Base-by-base conservation (phyloP, 2,329 filamentous ascomycete species). In the Colletotrichum sp. region DNA sequence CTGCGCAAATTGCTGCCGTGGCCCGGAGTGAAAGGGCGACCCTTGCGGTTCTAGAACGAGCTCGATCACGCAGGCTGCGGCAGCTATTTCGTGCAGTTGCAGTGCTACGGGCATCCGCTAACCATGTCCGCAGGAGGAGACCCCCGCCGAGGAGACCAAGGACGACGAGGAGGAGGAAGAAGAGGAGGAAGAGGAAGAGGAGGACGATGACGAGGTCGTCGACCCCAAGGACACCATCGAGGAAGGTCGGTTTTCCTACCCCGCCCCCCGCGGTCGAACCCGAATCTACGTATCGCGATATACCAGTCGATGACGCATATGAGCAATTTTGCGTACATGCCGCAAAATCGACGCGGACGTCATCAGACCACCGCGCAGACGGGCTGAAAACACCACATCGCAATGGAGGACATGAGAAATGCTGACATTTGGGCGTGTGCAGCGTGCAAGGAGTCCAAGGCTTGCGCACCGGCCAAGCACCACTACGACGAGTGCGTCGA, bases 401-500 rank as follows among this genome's bases (percentile, higher is more conserved):
- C 8, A 18, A 9, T 30, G 18, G 18, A 65, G 28, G 48, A 32
- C 13, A 65, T 48, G 5, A n/a, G 13, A 61, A 52, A n/a, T 34
- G 59, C 75, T 77, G 66, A 77, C 75, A 28, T 81, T 76, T 52
- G 43, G 43, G 6, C 79, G 76, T 43, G 71, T 81, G 67, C 86
- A 98, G 97, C 98, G 84, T 99, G 97, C 92, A 92, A 92, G 87
- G 92, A 96, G 86, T 96, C 96, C 79, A 91, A 94, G 86, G 89
- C 94, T 86, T 99, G 97, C 88, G 90, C 93, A 77, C 93, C 94
- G 75, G 91, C 92, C 84, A 99, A 98, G 93, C 96, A 98, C 91
- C 97, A 99, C 91, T 98, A 94, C 86, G 96, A 98, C 80, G 95
- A 98, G 89, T 99, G 97, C 86, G 96, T 96, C 81, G 96, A 98